Evolutionary conservation across 441 rosid genomes (phyloP).

Genomic region (Erodium moschatum): DNA sequence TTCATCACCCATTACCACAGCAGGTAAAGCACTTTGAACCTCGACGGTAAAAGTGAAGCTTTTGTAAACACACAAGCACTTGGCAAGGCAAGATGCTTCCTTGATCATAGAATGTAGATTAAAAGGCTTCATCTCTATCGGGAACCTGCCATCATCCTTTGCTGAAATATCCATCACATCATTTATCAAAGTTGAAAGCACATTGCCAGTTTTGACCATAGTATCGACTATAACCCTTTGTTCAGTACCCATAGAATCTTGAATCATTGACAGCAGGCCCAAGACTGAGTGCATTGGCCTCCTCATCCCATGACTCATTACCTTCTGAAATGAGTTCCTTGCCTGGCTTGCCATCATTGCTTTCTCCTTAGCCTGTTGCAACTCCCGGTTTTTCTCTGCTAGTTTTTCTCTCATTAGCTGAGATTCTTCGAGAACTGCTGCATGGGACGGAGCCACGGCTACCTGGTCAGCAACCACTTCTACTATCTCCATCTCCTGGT

Average conservation of each 20-base stretch:
- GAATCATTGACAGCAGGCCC: slow-evolving; percentile 60
- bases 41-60: slow-evolving; percentile 47
- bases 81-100: slow-evolving; percentile 62
- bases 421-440: slow-evolving; percentile 65
- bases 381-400: slow-evolving; percentile 43
- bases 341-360: slow-evolving; percentile 77
- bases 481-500: slow-evolving; percentile 50
- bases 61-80: slow-evolving; percentile 47
- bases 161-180: slow-evolving; percentile 55
- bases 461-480: slow-evolving; percentile 81
- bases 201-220: slow-evolving; percentile 42
- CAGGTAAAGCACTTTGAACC: slow-evolving; percentile 49
- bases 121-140: slow-evolving; percentile 40
- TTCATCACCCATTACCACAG: slow-evolving; percentile 56
- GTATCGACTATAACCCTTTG: slow-evolving; percentile 50
- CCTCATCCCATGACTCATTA: slow-evolving; percentile 71
- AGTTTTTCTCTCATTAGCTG: slow-evolving; percentile 61
- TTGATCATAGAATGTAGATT: slow-evolving; percentile 50
- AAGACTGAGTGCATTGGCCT: slow-evolving; percentile 66
- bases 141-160: slow-evolving; percentile 49
- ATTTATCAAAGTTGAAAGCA: slow-evolving; percentile 52
- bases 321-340: slow-evolving; percentile 62
- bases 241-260: slow-evolving; percentile 38
- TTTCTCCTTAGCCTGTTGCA: slow-evolving; percentile 52
- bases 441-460: slow-evolving; percentile 70